Percentiles rank a stretch among this genome's conserved stretches.
These are phyloP conservation scores for Moesziomyces parantarcticus DNA, from an alignment of 1,284 basidiomycete species.

Conservation along the genomic window DNA sequence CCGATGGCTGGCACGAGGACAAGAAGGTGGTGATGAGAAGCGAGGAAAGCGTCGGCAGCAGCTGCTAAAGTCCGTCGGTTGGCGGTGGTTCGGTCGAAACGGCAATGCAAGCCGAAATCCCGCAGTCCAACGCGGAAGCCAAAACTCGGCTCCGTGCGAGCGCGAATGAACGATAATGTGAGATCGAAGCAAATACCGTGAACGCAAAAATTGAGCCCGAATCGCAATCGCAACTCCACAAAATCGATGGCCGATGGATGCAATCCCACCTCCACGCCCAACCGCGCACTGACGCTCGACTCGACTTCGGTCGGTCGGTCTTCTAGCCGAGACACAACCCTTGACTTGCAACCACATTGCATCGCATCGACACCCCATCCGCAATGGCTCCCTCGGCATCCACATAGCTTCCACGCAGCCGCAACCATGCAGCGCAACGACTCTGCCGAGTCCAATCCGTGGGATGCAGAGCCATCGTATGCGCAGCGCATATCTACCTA, in stretches of 20 bases:
- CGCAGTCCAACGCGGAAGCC: background rate
- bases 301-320: background rate
- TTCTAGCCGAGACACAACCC: slow-evolving; percentile 10
- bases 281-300: background rate
- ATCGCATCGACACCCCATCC: background rate
- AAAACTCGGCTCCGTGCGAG: background rate
- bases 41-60: background rate
- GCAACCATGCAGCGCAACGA: slow-evolving; percentile 24
- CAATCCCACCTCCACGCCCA: slow-evolving; percentile 17
- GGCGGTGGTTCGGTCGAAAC: background rate
- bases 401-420: background rate
- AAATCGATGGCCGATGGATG: background rate
- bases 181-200: background rate
- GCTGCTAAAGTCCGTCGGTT: background rate
- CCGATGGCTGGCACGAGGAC: background rate
- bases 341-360: background rate
- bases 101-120: slow-evolving; percentile 2
- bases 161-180: background rate
- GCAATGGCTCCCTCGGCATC: background rate
- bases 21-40: background rate
- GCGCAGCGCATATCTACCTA: slow-evolving; percentile 20
- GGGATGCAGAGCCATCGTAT: slow-evolving; percentile 34
- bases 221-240: background rate
- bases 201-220: no score
- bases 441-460: slow-evolving; percentile 34